Percentiles rank a stretch among this genome's conserved stretches.
Conservation (phyloP, 306 rosid genomes). For the Castanea crenata region DNA sequence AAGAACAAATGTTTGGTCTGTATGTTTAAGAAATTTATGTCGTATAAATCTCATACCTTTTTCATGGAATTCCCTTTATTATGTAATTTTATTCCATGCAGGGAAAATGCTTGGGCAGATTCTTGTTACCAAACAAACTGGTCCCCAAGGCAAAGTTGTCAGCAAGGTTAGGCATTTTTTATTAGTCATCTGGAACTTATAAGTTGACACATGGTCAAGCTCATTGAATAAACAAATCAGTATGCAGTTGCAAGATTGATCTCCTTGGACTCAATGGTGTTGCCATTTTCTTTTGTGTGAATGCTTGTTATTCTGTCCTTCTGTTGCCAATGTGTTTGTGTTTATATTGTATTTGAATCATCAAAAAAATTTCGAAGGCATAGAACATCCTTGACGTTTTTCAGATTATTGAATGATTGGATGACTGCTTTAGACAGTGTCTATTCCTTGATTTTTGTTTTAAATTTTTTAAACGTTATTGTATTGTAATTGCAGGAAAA, state of each 20-base stretch:
- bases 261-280: background rate
- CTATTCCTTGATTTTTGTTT: too few relatives aligned
- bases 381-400: too few relatives aligned
- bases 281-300: background rate
- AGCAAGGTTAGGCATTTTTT: conserved; percentile 66
- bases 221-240: conserved; percentile 1
- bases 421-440: too few relatives aligned
- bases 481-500: too few relatives aligned
- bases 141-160: conserved; percentile 91
- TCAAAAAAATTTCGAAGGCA: too few relatives aligned
- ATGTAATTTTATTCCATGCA: conserved; percentile 32
- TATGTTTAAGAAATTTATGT: background rate
- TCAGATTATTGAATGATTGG: too few relatives aligned
- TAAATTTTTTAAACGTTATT: too few relatives aligned
- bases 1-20: background rate
- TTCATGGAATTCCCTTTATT: background rate
- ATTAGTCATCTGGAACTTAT: conserved; percentile 8
- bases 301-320: background rate
- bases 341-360: background rate
- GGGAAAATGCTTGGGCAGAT: conserved; percentile 98
- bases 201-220: background rate
- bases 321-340: background rate
- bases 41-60: conserved; percentile 2
- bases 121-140: conserved; percentile 97
- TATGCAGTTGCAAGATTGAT: background rate